Evolutionary conservation across 768 basidiomycete species (phyloP).

Genomic region (Boletus sensibilis): DNA sequence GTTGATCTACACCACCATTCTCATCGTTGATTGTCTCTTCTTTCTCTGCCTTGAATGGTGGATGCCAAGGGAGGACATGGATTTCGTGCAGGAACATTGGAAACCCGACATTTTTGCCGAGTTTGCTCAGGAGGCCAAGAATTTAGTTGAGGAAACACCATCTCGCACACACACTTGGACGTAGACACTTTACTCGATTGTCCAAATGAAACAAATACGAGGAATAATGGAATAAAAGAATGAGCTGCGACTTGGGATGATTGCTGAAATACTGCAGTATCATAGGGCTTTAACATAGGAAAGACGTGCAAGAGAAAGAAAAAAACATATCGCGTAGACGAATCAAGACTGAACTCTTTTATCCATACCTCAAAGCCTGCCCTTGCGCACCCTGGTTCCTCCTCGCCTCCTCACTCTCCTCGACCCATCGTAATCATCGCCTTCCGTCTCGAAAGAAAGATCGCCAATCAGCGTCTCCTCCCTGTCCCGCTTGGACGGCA

Average conservation of each 20-base stretch:
- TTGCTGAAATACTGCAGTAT: conserved; percentile 1
- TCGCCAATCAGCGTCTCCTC: conserved; percentile 29
- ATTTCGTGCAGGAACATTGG: conserved; percentile 72
- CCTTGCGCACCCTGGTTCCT: conserved; percentile 20
- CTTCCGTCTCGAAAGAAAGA: conserved; percentile 9
- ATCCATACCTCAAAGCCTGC: conserved; percentile 13
- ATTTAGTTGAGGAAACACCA: neutral
- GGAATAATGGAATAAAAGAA: conserved; percentile 20
- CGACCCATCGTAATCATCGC: conserved; percentile 23
- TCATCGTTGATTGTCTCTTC: conserved; percentile 88
- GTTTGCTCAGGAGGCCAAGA: conserved; percentile 8
- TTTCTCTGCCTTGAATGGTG: conserved; percentile 83
- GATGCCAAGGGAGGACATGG: conserved; percentile 73
- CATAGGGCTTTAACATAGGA: neutral
- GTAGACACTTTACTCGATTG: conserved; percentile 6
- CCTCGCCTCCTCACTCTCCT: conserved; percentile 28
- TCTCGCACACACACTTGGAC: neutral
- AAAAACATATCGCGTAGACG: neutral
- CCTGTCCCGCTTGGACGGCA: conserved; percentile 33
- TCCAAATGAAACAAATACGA: conserved; percentile 16
- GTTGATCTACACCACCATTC: conserved; percentile 82
- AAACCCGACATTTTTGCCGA: conserved; percentile 33
- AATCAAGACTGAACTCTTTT: neutral
- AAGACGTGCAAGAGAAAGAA: neutral
- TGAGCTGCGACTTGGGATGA: conserved; percentile 2